Percentiles rank a stretch among this genome's conserved stretches.
These are phyloP conservation scores for Macrocybe gigantea DNA, from an alignment of 768 basidiomycete genomes.

Conservation along the genomic window DNA sequence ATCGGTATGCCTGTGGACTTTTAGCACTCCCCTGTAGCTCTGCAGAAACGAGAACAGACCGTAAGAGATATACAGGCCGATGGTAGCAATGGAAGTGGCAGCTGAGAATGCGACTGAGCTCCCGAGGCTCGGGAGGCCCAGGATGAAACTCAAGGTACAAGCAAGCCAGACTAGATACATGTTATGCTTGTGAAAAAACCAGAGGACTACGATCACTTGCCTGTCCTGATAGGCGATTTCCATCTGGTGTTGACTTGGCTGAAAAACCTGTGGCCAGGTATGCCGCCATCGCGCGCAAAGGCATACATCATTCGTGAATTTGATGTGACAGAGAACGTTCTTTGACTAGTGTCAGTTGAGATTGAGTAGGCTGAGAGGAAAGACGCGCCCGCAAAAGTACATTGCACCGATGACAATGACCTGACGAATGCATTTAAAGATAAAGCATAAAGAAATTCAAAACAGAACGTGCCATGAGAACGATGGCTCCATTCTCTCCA, in stretches of 20 bases:
- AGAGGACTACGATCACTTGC: slow-evolving; percentile 23
- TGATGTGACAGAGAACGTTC: slow-evolving; percentile 72
- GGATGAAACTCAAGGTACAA: slow-evolving; percentile 67
- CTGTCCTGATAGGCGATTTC: slow-evolving; percentile 65
- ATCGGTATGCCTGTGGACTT: slow-evolving; percentile 54
- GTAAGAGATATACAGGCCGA: slow-evolving; percentile 74
- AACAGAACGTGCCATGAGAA: slow-evolving; percentile 48
- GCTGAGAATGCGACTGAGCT: slow-evolving; percentile 65
- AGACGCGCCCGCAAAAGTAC: slow-evolving; percentile 63
- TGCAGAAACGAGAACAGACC: slow-evolving; percentile 27
- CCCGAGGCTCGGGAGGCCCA: slow-evolving; percentile 70
- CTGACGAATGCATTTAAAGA: slow-evolving; percentile 17
- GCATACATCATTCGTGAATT: slow-evolving; percentile 85
- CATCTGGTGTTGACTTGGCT: slow-evolving; percentile 52
- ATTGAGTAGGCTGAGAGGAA: not conserved
- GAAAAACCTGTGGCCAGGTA: slow-evolving; percentile 65
- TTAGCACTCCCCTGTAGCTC: not conserved
- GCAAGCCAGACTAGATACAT: slow-evolving; percentile 63
- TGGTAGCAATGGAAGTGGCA: slow-evolving; percentile 61
- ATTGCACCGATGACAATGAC: slow-evolving; percentile 66
- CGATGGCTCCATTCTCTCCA: slow-evolving; percentile 68
- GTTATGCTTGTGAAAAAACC: not conserved
- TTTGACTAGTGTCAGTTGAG: slow-evolving; percentile 12
- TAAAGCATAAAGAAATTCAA: not conserved
- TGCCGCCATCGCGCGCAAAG: slow-evolving; percentile 69